Evolutionary conservation across 257 asterid species (phyloP).

Genomic region (Nyctanthes arbortristis): DNA sequence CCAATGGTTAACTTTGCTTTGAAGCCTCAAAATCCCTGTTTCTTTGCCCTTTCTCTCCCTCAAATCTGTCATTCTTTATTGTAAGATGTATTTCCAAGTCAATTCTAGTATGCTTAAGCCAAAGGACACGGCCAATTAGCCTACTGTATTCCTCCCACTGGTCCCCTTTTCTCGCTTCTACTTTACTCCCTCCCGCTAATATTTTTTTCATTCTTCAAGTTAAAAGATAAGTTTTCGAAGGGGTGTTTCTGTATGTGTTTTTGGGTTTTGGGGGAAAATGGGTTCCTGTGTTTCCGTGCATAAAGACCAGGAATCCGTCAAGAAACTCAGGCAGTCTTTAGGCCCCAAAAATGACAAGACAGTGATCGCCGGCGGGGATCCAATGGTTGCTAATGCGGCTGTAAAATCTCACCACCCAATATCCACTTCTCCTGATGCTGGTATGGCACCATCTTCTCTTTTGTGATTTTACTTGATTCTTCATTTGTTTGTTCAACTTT

Average conservation of each 20-base stretch:
- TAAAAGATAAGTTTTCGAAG: not conserved
- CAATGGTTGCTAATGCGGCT: not conserved
- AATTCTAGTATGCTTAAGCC: not conserved
- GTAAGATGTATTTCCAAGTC: not conserved
- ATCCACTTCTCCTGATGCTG: not conserved
- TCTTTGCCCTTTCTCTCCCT: too few relatives aligned
- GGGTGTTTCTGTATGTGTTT: not conserved
- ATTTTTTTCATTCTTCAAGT: not conserved
- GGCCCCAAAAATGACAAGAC: not conserved
- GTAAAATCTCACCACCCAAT: not conserved
- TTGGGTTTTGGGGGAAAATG: conserved; percentile 5
- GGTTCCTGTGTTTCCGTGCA: conserved; percentile 7
- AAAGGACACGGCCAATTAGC: too few relatives aligned
- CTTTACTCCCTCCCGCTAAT: not conserved
- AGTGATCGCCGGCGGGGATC: not conserved
- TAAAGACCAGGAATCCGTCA: not conserved
- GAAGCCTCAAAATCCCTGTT: not conserved
- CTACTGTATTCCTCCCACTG: not conserved
- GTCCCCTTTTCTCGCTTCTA: not conserved
- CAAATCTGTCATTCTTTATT: too few relatives aligned
- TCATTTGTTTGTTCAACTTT: not conserved
- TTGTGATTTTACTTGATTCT: not conserved
- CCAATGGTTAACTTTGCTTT: conserved; percentile 2
- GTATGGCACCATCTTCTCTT: not conserved
- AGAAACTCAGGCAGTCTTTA: not conserved